Conservation (phyloP, 495 filamentous ascomycete species). For the Cercophora samala region DNA sequence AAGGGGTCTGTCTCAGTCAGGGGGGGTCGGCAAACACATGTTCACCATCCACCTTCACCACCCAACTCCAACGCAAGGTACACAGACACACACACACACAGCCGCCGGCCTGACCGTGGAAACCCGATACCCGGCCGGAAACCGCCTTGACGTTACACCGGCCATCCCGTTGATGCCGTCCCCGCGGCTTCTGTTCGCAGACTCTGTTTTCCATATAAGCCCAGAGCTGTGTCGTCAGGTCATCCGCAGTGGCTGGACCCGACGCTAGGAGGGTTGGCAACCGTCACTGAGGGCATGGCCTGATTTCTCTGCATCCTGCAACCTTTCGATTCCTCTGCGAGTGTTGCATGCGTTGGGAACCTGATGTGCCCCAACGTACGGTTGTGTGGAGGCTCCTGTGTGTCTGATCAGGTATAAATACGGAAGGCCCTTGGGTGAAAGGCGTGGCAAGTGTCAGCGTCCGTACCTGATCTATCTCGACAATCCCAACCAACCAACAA, state of each 20-base stretch:
- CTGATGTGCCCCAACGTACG: neutral
- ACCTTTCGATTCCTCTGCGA: neutral
- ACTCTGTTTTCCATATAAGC: too few species aligned
- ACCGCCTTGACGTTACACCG: conserved; percentile 7
- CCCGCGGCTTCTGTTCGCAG: neutral
- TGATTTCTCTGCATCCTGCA: conserved; percentile 17
- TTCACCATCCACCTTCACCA: neutral
- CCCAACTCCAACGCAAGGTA: too few species aligned
- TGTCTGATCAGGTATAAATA: conserved; percentile 2
- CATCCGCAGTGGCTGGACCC: conserved; percentile 5
- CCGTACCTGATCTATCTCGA: neutral
- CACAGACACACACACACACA: neutral
- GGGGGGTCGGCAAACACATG: neutral
- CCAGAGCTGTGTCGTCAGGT: neutral
- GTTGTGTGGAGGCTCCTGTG: neutral
- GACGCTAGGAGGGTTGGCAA: conserved; percentile 14
- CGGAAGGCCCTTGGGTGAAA: neutral
- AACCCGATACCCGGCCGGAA: conserved; percentile 3
- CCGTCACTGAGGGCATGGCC: conserved; percentile 11
- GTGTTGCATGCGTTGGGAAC: conserved; percentile 6
- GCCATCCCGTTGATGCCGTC: conserved; percentile 3
- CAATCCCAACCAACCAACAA: too few species aligned
- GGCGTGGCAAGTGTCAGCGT: neutral
- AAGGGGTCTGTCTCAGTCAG: neutral
- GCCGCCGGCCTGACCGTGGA: neutral